phyloP scores from a whole-genome alignment of 805 yeast species.

The Vanderwaltozyma yarrowii region DNA sequence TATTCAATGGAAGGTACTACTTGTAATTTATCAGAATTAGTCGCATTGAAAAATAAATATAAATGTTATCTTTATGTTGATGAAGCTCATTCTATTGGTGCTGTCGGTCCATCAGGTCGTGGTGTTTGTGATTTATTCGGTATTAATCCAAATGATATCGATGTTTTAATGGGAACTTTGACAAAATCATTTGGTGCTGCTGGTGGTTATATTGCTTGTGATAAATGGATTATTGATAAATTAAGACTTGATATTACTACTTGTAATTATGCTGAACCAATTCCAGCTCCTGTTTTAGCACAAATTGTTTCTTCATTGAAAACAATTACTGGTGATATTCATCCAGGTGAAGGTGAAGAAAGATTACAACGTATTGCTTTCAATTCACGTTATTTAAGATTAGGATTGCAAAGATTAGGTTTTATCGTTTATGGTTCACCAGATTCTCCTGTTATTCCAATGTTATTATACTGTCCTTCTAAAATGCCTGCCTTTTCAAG shows the following conservation, averaged over 20 bases:
- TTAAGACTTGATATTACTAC: conserved; percentile 66
- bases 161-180: conserved; percentile 92
- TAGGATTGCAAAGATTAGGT: conserved; percentile 86
- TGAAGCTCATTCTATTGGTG: conserved; percentile 98
- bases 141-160: conserved; percentile 65
- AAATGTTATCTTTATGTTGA: conserved; percentile 86
- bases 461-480: conserved; percentile 78
- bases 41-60: conserved; percentile 70
- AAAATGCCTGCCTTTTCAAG: conserved; percentile 91
- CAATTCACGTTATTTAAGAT: conserved; percentile 85
- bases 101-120: conserved; percentile 89
- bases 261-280: conserved; percentile 69
- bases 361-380: conserved; percentile 90
- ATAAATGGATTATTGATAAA: conserved; percentile 56
- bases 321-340: conserved; percentile 69
- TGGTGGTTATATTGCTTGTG: conserved; percentile 93
- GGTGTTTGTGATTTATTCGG: conserved; percentile 94
- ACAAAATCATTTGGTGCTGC: conserved; percentile 98
- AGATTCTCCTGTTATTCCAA: conserved; percentile 92
- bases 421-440: conserved; percentile 91
- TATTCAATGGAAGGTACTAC: conserved; percentile 90
- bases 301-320: conserved; percentile 76
- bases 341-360: conserved; percentile 89
- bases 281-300: conserved; percentile 82
- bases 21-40: conserved; percentile 66